Percentiles rank a stretch among this genome's conserved stretches.
Conservation (phyloP, 2,329 filamentous ascomycete species). For the Pleoardoris graminearum region DNA sequence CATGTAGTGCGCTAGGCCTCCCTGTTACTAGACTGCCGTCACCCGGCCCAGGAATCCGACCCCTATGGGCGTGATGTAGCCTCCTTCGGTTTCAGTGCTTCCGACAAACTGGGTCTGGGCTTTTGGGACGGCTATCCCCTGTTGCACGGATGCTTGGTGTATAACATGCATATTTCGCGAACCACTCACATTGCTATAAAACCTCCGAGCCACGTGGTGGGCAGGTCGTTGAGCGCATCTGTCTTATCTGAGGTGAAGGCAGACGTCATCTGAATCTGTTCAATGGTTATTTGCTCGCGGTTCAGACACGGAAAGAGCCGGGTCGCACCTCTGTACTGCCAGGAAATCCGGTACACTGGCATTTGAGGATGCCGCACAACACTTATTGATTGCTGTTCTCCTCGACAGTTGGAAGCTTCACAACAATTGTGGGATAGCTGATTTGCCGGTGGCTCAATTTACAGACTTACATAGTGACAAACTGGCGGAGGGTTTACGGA, state of each 20-base stretch:
- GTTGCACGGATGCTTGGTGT: background rate
- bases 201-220: conserved; percentile 7
- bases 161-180: conserved; percentile 3
- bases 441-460: conserved; percentile 12
- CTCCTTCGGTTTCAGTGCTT: background rate
- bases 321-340: background rate
- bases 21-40: background rate
- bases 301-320: background rate
- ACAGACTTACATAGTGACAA: conserved; percentile 1
- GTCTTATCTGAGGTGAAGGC: background rate
- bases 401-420: background rate
- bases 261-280: background rate
- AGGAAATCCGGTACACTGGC: background rate
- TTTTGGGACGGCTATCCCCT: background rate
- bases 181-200: conserved; percentile 2
- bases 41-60: background rate
- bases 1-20: background rate
- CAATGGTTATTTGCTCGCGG: background rate
- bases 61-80: background rate
- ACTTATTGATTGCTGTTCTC: background rate
- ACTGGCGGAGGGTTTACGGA: conserved; percentile 37
- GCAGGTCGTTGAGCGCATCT: background rate
- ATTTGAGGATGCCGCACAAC: background rate
- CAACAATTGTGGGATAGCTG: background rate
- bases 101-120: background rate